These are phyloP conservation scores for Taphrina confusa DNA, from an alignment of 1,139 yeast species.

Conservation along the genomic window DNA sequence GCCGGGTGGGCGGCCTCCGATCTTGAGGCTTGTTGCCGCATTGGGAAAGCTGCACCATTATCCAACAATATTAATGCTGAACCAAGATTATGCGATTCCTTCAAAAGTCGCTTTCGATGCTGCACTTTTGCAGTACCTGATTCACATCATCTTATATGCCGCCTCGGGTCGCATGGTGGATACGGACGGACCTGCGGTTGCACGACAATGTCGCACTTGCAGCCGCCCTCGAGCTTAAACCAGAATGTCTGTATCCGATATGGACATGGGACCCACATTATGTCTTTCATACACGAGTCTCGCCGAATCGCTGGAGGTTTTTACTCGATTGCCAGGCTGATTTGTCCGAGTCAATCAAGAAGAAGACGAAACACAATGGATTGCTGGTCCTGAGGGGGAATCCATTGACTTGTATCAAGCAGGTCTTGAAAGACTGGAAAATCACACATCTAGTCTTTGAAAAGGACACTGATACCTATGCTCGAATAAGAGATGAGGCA, in stretches of 20 bases:
- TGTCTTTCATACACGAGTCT: slow-evolving; percentile 28
- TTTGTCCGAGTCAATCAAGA: slow-evolving; percentile 14
- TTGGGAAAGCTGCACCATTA: too few species aligned
- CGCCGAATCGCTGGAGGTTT: slow-evolving; percentile 33
- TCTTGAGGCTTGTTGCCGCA: too few species aligned
- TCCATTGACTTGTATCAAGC: slow-evolving; percentile 19
- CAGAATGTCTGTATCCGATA: slow-evolving; percentile 27
- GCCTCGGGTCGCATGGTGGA: slow-evolving; percentile 27
- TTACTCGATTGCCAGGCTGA: slow-evolving; percentile 31
- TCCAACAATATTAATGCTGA: too few species aligned
- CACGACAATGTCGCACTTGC: slow-evolving; percentile 30
- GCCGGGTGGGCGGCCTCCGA: too few species aligned
- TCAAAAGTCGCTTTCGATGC: too few species aligned
- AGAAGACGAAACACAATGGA: slow-evolving; percentile 23
- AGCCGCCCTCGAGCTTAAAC: slow-evolving; percentile 31
- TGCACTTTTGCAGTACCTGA: too few species aligned
- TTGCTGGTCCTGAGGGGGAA: slow-evolving; percentile 28
- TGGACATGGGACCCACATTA: slow-evolving; percentile 36
- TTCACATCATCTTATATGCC: too few species aligned
- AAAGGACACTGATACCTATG: slow-evolving; percentile 35
- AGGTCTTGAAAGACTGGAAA: slow-evolving; percentile 27
- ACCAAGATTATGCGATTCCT: too few species aligned
- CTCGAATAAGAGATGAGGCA: slow-evolving; percentile 3
- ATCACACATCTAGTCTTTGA: slow-evolving; percentile 35
- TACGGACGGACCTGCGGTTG: slow-evolving; percentile 30